A percentile compares a stretch with the other conserved stretches of the same genome.
Evolutionary conservation across 1,284 basidiomycete genomes (phyloP).

Genomic region (Pyrrhoderma noxium): DNA sequence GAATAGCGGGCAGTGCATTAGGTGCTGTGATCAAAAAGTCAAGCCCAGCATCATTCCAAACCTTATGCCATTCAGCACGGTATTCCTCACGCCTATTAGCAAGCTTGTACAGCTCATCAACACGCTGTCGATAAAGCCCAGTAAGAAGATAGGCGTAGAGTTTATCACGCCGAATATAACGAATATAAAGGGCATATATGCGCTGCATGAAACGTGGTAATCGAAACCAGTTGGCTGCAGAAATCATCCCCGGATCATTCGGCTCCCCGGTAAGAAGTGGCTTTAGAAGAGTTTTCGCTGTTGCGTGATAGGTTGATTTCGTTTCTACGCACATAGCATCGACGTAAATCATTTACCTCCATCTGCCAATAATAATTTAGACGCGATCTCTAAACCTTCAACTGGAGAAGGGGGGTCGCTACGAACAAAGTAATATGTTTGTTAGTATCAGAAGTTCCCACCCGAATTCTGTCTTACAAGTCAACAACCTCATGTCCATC

Average conservation of each 20-base stretch:
- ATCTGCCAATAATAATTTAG: constrained; percentile 34
- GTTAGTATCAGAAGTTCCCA: too few species aligned
- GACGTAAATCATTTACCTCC: constrained; percentile 25
- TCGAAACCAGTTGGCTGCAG: constrained; percentile 23
- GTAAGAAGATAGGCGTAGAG: constrained; percentile 35
- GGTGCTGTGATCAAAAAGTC: constrained; percentile 58
- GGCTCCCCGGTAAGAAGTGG: constrained; percentile 34
- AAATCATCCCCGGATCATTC: constrained; percentile 37
- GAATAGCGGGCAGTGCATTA: constrained; percentile 49
- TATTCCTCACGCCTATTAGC: constrained; percentile 38
- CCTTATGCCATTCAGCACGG: constrained; percentile 36
- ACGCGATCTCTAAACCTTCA: constrained; percentile 34
- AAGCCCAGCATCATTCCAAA: constrained; percentile 46
- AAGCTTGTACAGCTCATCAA: constrained; percentile 38
- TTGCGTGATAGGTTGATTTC: too few species aligned
- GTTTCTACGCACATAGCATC: too few species aligned
- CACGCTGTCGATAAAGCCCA: constrained; percentile 34
- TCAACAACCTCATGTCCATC: constrained; percentile 47
- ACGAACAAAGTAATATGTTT: too few species aligned
- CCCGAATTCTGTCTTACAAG: too few species aligned
- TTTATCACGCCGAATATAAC: constrained; percentile 32
- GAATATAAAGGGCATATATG: constrained; percentile 32
- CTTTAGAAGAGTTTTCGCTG: constrained; percentile 30
- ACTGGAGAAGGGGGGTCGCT: constrained; percentile 29
- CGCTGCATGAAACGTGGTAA: constrained; percentile 37